These are phyloP conservation scores for Aspergillus pseudotamarii DNA, from an alignment of 2,329 filamentous ascomycete species.

Conservation along the genomic window DNA sequence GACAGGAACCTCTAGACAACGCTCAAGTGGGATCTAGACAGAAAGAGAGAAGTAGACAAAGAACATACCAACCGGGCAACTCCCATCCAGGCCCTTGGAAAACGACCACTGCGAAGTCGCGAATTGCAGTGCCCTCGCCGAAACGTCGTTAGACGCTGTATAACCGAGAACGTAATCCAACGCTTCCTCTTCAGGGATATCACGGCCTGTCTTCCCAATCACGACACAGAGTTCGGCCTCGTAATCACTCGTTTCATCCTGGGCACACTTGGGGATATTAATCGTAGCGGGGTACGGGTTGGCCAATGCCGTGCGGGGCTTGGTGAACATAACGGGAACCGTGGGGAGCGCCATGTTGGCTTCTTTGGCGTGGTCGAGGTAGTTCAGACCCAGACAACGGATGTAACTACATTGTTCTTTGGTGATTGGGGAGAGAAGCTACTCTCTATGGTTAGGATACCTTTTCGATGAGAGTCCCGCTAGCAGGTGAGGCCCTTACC, in stretches of 20 bases:
- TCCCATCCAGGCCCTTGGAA: constrained; percentile 29
- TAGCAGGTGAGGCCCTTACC: background rate
- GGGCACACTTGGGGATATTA: constrained; percentile 33
- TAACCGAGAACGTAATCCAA: constrained; percentile 36
- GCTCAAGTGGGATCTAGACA: background rate
- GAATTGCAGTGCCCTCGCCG: constrained; percentile 33
- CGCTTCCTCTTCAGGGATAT: constrained; percentile 28
- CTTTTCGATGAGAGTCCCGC: background rate
- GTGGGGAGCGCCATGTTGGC: constrained; percentile 16
- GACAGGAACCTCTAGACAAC: background rate
- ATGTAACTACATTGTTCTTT: constrained; percentile 32
- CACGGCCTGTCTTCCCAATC: constrained; percentile 24
- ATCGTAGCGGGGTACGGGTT: constrained; percentile 31
- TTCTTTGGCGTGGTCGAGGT: constrained; percentile 31
- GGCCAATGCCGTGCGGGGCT: constrained; percentile 30
- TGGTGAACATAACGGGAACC: constrained; percentile 27
- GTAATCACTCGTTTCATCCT: constrained; percentile 35
- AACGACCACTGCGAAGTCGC: constrained; percentile 28
- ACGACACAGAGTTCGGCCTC: constrained; percentile 34
- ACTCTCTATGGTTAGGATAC: background rate
- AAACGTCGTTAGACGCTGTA: constrained; percentile 38
- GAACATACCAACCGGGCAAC: constrained; percentile 28
- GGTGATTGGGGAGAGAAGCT: constrained; percentile 33
- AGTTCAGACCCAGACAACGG: constrained; percentile 36
- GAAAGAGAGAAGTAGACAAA: background rate